Evolutionary conservation across 1,139 yeast species (phyloP), one percentile per base, ranked within the genome.

Genomic region (Lodderomyces oxycetoniae): DNA sequence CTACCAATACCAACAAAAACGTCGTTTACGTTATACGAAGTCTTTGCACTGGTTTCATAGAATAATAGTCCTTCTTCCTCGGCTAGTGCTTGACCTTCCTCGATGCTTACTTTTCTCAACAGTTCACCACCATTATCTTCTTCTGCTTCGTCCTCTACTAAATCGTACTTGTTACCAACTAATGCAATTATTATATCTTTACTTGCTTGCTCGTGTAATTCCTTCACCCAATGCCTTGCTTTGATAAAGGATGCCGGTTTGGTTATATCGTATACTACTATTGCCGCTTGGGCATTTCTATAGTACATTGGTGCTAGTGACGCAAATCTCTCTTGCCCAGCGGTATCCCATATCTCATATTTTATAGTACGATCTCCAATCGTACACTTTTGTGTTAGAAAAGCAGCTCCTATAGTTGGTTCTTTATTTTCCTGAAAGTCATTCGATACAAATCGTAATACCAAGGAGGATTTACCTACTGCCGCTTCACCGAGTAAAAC

Each of bases 171-270:
- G 66, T 91, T 91, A 21, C 96, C 98, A 23, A 89, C 95, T 30
- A 91, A 69, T 3, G 97, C 97, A 56, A 91, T 89, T 37, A 88
- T 78, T 43, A 91, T 91, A 48, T 83, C 89, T 45, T 87, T 87
- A 21, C 84, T 71, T 15, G 97, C 97, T 61, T 89, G 97, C 47
- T 93, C 96, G 52, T 87, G 95, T 47, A 91, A 71, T 57, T 91
- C 97, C 53, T 87, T 87, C 39, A 91, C 96, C 98, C 98, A 91
- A 60, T 89, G 96, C 50, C 97, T 81, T n/a, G 97, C 98, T 60
- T 91, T 89, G 52, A 91, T 85, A 51, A 91, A 89, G 14, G 95
- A 83, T n/a, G 95, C 94, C 2, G 97, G 96, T 56, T 91, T 91
- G 30, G 97, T 89, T 45, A 91, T 78, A 54, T 91, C 98, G 55